Conservation (phyloP, 2,329 filamentous ascomycete species). For the Fusarium chlamydosporum region DNA sequence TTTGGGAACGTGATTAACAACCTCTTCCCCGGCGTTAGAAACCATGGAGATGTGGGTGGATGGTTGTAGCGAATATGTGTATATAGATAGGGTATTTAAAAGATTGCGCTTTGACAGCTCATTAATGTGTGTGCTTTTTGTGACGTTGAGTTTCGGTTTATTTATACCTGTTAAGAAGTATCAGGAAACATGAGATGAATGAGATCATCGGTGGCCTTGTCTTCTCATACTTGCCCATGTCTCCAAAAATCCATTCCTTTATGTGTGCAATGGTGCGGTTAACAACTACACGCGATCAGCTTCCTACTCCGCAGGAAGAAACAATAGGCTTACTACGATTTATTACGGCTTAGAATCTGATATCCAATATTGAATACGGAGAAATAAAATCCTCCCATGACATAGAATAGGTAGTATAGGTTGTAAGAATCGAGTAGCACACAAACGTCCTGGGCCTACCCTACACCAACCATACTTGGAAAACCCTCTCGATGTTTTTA, state of each 20-base stretch:
- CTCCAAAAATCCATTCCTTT: too few species aligned
- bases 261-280: too few species aligned
- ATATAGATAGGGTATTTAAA: constrained; percentile 49
- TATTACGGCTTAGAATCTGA: too few species aligned
- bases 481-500: neutral
- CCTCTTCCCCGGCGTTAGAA: constrained; percentile 27
- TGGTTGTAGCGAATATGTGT: constrained; percentile 48
- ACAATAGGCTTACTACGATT: too few species aligned
- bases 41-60: constrained; percentile 28
- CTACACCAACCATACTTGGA: neutral
- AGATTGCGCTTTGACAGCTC: constrained; percentile 45
- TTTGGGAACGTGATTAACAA: constrained; percentile 13
- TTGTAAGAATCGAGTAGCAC: neutral
- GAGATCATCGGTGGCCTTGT: too few species aligned
- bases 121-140: neutral
- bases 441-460: neutral
- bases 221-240: too few species aligned
- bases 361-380: too few species aligned
- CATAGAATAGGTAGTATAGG: neutral
- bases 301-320: too few species aligned
- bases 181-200: too few species aligned
- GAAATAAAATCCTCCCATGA: neutral
- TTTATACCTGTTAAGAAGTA: too few species aligned
- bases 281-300: too few species aligned
- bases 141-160: neutral